Evolutionary conservation across 176 grass and related monocot species (phyloP), one percentile per base, ranked within the genome.

Genomic region (Miscanthus lutarioriparius): DNA sequence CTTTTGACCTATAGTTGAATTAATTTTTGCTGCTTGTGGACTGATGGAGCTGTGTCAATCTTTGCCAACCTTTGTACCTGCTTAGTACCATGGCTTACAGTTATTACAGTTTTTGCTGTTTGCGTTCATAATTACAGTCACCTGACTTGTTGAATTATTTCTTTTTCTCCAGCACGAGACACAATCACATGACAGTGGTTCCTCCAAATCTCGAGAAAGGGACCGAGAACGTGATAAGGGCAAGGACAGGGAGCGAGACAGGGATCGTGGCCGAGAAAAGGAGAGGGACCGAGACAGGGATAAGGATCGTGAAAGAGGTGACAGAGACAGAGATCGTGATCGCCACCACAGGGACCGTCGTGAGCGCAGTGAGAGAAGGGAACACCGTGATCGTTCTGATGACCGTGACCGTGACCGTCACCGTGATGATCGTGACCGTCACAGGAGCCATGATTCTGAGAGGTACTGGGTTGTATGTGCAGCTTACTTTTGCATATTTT

Each of bases 191-290:
- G 90, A 97, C 76, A 88, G 88, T 33, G 80, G 90, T 12, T 91
- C 92, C 62, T 95, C 92, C 2, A 97, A 95, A 48, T 94, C 86
- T 28, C 90, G 95, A 83, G 95, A 91, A 81, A 94, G 74, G 84
- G 95, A 91, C 23, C 91, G 82, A 62, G 94, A 89, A 19, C 81
- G 80, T 4, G 89, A 87, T 3, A 92, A 79, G 75, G 81, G 90
- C 39, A 97, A 81, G 72, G 89, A 89, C 11, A 89, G 72, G 48
- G 89, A 93, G 54, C 91, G 84, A 0, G 86, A 91, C 2, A 87
- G 85, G 53, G 84, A 92, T 10, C 84, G 67, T 61, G 91, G 80
- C 16, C 89, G 77, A 14, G 92, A 93, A 0, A 89, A 85, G 45
- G 92, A 87, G 25, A 85, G 75, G 48, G 90, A 89, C 12, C 51